Evolutionary conservation across 306 rosid genomes (phyloP).

Genomic region (Dryas drummondii): DNA sequence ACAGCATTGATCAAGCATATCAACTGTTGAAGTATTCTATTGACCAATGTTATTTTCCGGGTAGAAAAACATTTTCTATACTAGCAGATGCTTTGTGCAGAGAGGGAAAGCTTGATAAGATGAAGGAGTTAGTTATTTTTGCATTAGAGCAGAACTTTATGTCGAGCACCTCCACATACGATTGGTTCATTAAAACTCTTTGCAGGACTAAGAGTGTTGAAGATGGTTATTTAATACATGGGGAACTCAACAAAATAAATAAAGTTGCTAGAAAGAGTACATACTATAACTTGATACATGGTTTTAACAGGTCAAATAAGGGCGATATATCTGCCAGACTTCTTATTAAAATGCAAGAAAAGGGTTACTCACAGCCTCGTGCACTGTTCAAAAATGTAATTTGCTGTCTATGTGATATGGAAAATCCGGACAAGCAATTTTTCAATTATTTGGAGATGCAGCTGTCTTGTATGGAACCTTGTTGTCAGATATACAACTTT

Average conservation of each 20-base stretch:
- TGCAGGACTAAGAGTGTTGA: constrained; percentile 56
- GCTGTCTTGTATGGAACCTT: constrained; percentile 36
- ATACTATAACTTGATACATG: constrained; percentile 48
- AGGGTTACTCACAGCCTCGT: constrained; percentile 38
- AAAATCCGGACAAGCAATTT: constrained; percentile 46
- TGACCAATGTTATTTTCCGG: constrained; percentile 51
- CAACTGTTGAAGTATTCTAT: constrained; percentile 38
- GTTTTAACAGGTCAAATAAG: constrained; percentile 44
- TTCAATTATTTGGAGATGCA: constrained; percentile 51
- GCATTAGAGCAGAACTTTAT: constrained; percentile 41
- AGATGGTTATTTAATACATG: constrained; percentile 57
- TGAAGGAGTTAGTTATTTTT: constrained; percentile 64
- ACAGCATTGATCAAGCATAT: constrained; percentile 51
- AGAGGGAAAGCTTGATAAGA: constrained; percentile 62
- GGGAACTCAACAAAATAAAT: constrained; percentile 37
- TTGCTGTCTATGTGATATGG: constrained; percentile 45
- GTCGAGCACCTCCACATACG: constrained; percentile 38
- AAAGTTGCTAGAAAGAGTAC: constrained; percentile 28
- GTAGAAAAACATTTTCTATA: constrained; percentile 40
- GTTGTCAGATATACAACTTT: constrained; percentile 30
- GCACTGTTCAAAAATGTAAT: constrained; percentile 45
- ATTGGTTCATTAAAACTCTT: constrained; percentile 51
- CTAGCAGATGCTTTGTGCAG: constrained; percentile 54
- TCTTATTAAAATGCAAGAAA: constrained; percentile 74
- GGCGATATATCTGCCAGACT: constrained; percentile 73